Evolutionary conservation across 2,329 filamentous ascomycete species (phyloP).

Genomic region (Phialocephala sp.): DNA sequence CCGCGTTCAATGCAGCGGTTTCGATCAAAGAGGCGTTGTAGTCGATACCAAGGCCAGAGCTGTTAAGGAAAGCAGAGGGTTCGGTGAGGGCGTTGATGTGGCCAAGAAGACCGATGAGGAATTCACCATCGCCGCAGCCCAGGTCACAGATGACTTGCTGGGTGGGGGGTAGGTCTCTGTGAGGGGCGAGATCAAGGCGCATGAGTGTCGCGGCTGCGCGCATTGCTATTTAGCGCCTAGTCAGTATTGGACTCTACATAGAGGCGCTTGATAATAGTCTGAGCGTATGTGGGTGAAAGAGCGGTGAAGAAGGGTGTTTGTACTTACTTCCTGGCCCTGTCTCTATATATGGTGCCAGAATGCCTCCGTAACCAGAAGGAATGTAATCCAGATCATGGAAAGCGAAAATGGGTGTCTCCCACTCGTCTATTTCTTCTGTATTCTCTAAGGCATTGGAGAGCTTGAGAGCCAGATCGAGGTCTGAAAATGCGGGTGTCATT

Average conservation of each 20-base stretch:
- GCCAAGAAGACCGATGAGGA: slow-evolving; percentile 28
- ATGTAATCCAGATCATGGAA: slow-evolving; percentile 41
- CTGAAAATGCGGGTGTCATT: background rate
- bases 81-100: slow-evolving; percentile 24
- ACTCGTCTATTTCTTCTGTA: slow-evolving; percentile 26
- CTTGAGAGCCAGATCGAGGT: background rate
- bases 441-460: background rate
- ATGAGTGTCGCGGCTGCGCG: slow-evolving; percentile 36
- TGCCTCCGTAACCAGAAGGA: slow-evolving; percentile 30
- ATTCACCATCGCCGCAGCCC: slow-evolving; percentile 35
- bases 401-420: slow-evolving; percentile 34
- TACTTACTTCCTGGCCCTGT: slow-evolving; percentile 25
- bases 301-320: background rate
- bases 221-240: slow-evolving; percentile 21
- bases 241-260: background rate
- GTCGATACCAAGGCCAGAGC: slow-evolving; percentile 33
- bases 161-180: background rate
- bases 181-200: slow-evolving; percentile 24
- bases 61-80: background rate
- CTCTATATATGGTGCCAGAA: slow-evolving; percentile 34
- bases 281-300: background rate
- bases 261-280: background rate
- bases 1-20: slow-evolving; percentile 27
- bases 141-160: slow-evolving; percentile 34
- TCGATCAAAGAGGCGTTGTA: slow-evolving; percentile 33